phyloP scores from a whole-genome alignment of 2,329 filamentous ascomycete species.

The Fusarium aywerte region DNA sequence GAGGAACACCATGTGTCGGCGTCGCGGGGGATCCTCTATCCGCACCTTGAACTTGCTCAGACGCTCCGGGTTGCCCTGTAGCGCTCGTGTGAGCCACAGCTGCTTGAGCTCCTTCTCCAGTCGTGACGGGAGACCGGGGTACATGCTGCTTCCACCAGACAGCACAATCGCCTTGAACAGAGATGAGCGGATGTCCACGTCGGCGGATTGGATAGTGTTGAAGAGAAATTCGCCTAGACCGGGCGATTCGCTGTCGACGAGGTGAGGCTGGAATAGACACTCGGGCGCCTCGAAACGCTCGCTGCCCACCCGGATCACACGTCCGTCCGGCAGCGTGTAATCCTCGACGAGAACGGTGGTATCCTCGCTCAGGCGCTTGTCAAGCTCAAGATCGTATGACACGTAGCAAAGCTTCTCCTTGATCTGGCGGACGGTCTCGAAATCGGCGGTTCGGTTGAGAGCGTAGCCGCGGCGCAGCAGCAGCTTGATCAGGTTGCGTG shows the following conservation, averaged over 20 bases:
- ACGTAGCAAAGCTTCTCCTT: slow-evolving; percentile 99
- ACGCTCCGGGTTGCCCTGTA: slow-evolving; percentile 91
- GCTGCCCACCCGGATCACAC: slow-evolving; percentile 94
- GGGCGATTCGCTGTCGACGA: slow-evolving; percentile 96
- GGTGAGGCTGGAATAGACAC: slow-evolving; percentile 97
- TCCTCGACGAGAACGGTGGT: slow-evolving; percentile 97
- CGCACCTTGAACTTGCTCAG: slow-evolving; percentile 99
- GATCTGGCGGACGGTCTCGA: slow-evolving; percentile 98
- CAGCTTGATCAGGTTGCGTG: slow-evolving; percentile 96
- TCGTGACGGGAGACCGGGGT: slow-evolving; percentile 91
- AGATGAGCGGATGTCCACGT: slow-evolving; percentile 92
- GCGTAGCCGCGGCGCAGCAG: slow-evolving; percentile 94
- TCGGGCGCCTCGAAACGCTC: slow-evolving; percentile 98
- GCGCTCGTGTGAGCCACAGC: slow-evolving; percentile 92
- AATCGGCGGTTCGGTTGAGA: slow-evolving; percentile 97
- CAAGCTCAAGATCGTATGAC: slow-evolving; percentile 95
- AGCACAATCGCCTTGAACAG: slow-evolving; percentile 98
- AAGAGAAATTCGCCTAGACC: slow-evolving; percentile 97
- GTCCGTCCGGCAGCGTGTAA: slow-evolving; percentile 95
- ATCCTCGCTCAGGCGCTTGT: slow-evolving; percentile 95
- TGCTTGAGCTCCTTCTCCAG: slow-evolving; percentile 99
- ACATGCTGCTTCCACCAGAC: slow-evolving; percentile 98
- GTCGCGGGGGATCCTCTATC: slow-evolving; percentile 95
- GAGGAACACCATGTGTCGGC: slow-evolving; percentile 99
- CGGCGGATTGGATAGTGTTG: slow-evolving; percentile 96